Conservation (phyloP, 768 basidiomycete species). For the Pisolithus orientalis region DNA sequence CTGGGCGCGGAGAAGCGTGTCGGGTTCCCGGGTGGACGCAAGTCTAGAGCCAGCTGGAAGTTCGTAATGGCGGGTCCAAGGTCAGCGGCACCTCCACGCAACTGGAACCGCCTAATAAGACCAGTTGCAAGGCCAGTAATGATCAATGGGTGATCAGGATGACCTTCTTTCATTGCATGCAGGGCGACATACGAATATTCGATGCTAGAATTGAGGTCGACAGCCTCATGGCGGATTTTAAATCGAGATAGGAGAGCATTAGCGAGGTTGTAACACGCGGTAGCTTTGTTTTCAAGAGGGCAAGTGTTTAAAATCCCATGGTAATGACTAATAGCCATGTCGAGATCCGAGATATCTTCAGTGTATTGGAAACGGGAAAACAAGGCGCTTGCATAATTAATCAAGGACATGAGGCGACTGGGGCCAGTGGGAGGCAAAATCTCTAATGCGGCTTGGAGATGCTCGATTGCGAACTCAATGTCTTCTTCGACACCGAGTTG, state of each 20-base stretch:
- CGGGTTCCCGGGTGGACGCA: constrained; percentile 11
- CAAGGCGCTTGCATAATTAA: constrained; percentile 26
- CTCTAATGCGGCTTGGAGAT: constrained; percentile 17
- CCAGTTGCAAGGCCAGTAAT: constrained; percentile 19
- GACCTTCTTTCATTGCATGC: constrained; percentile 7
- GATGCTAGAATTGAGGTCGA: constrained; percentile 20
- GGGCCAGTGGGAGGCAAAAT: constrained; percentile 14
- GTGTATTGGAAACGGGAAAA: constrained; percentile 19
- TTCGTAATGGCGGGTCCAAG: constrained; percentile 24
- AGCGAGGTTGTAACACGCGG: constrained; percentile 24
- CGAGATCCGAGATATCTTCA: constrained; percentile 17
- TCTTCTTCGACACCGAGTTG: constrained; percentile 17
- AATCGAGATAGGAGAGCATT: constrained; percentile 25
- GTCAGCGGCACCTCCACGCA: constrained; percentile 12
- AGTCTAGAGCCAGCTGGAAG: constrained; percentile 14
- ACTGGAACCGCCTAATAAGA: constrained; percentile 18
- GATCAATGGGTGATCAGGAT: constrained; percentile 12
- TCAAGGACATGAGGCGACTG: constrained; percentile 11
- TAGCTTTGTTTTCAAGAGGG: constrained; percentile 11
- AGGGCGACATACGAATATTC: constrained; percentile 15
- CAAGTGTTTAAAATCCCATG: constrained; percentile 13
- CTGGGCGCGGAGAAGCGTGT: constrained; percentile 9
- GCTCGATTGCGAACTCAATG: constrained; percentile 23
- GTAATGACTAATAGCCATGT: constrained; percentile 19
- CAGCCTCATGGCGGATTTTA: constrained; percentile 12